Evolutionary conservation across 768 basidiomycete species (phyloP).

Genomic region (Phallus indusiatus): DNA sequence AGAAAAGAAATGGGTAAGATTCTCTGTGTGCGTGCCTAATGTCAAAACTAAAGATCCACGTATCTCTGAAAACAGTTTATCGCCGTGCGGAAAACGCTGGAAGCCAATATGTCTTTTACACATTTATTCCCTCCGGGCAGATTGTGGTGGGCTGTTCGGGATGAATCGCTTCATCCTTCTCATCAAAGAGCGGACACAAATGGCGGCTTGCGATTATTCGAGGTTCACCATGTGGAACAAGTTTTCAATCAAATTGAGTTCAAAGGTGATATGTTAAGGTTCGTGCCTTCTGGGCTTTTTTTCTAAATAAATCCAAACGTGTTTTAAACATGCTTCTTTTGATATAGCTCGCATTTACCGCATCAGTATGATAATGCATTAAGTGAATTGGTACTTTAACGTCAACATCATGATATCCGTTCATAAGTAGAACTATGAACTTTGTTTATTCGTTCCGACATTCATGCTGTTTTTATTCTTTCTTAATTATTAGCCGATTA

Average conservation of each 20-base stretch:
- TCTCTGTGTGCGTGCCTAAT: background rate
- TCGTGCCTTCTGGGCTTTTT: constrained; percentile 15
- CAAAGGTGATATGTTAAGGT: constrained; percentile 73
- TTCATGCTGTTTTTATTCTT: no score
- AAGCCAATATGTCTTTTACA: constrained; percentile 70
- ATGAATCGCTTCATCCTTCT: constrained; percentile 56
- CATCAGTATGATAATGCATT: constrained; percentile 72
- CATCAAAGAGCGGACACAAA: constrained; percentile 32
- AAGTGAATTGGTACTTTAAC: constrained; percentile 39
- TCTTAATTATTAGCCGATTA: no score
- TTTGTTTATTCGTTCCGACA: no score
- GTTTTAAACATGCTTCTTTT: constrained; percentile 5
- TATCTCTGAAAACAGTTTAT: constrained; percentile 43
- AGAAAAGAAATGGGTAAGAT: constrained; percentile 5
- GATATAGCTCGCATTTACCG: constrained; percentile 58
- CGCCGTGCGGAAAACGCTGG: constrained; percentile 71
- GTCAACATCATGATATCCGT: no score
- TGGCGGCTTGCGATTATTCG: constrained; percentile 49
- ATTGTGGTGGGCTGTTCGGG: constrained; percentile 71
- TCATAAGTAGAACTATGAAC: no score
- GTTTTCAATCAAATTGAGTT: constrained; percentile 79
- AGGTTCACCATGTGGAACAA: constrained; percentile 65
- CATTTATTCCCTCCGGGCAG: constrained; percentile 70
- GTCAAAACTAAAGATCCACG: background rate
- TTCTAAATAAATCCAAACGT: background rate